phyloP scores from a whole-genome alignment of 139 green algal species.

The Chlorella sp. region DNA sequence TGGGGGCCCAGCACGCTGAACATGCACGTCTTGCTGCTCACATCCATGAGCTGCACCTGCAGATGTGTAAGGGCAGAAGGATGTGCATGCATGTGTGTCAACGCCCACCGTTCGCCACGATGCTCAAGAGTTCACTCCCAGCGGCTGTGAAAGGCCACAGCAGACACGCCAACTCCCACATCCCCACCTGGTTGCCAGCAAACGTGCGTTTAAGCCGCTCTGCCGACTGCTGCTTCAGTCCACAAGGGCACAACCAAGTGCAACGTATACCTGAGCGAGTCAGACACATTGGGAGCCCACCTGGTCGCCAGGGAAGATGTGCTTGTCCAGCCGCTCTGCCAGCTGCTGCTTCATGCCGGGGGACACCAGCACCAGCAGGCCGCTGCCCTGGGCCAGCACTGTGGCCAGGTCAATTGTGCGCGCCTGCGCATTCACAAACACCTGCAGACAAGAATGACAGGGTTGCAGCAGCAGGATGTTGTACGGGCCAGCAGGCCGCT shows the following conservation, averaged over 20 bases:
- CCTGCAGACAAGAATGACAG: slow-evolving; percentile 36
- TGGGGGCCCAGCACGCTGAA: slow-evolving; percentile 73
- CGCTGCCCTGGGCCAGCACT: slow-evolving; percentile 49
- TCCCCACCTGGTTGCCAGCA: too few relatives aligned
- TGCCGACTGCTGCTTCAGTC: too few relatives aligned
- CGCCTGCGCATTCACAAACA: slow-evolving; percentile 70
- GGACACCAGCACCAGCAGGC: slow-evolving; percentile 67
- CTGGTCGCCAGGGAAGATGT: slow-evolving; percentile 80
- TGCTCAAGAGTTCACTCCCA: too few relatives aligned
- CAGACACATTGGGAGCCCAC: slow-evolving; percentile 1
- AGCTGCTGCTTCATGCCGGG: slow-evolving; percentile 53
- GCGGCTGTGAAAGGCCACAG: too few relatives aligned
- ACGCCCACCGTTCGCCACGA: too few relatives aligned
- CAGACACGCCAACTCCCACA: too few relatives aligned
- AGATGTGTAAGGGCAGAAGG: neutral
- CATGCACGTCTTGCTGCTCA: slow-evolving; percentile 58
- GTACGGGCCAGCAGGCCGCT: too few relatives aligned
- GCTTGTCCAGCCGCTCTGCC: slow-evolving; percentile 70
- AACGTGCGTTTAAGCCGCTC: too few relatives aligned
- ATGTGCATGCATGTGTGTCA: too few relatives aligned
- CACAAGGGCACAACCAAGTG: too few relatives aligned
- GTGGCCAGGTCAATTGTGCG: slow-evolving; percentile 72
- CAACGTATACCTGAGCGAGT: neutral
- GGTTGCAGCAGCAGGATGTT: neutral
- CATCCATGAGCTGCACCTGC: slow-evolving; percentile 63